Evolutionary conservation across 805 yeast species (phyloP), one percentile per base, ranked within the genome.

Genomic region (Millerozyma miso): DNA sequence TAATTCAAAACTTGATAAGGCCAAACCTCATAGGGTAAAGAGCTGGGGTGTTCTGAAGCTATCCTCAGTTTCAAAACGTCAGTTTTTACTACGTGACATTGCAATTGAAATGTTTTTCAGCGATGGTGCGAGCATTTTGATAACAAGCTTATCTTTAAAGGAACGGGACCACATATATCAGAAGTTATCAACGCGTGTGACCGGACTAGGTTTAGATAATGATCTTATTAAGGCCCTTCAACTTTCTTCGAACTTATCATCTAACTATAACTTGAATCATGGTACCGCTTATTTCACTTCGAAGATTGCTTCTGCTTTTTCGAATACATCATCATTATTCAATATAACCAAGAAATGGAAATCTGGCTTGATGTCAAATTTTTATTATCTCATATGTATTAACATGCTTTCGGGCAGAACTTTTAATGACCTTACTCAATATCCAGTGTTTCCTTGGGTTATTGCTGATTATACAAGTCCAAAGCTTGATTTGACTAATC

Each of bases 371-470:
- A 74, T 89, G 55, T 85, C 95, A 0, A 88, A 88, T 55, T 89
- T 88, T 51, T 84, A 82, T 55, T 88, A 88, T 54, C 64, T 88
- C 52, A 84, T 88, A 79, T 73, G 85, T 14, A 66, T 88, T 19
- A 88, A 88, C 54, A 87, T 93, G 0, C 60, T 88, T 43, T 95
- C 96, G 0, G 97, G 97, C 0, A 66, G 97, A 49, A 87, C 96
- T 0, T 87, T 83, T 62, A 89, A 88, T 60, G 96, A 88, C 57
- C 60, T 88, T 41, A 88, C 96, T 0, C 97, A 88, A 49, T 88
- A 88, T 55, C 96, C 96, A 0, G 84, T 89, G 0, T 89, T 88
- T 52, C 97, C 97, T 0, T 88, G 95, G 95, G 88, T 88, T 0
- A 75, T 88, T 46, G 82, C 93, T 0, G 96, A 88, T 56, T 88